Percentiles rank a stretch among this genome's conserved stretches.
These are phyloP conservation scores for Hirsutella rhossiliensis DNA, from an alignment of 2,329 filamentous ascomycete genomes.

Conservation along the genomic window DNA sequence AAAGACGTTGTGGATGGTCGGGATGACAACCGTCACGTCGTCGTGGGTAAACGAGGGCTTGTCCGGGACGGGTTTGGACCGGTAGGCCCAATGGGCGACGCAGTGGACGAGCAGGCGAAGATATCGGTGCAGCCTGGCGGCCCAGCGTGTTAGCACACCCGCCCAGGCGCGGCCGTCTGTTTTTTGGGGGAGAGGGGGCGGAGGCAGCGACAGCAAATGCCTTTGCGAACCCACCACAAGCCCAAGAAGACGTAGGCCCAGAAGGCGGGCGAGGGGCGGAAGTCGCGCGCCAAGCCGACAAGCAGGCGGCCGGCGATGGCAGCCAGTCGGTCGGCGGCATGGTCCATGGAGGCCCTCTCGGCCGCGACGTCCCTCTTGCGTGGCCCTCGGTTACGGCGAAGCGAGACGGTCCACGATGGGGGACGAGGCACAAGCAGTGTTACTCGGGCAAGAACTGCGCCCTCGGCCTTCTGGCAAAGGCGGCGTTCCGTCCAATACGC, in stretches of 20 bases:
- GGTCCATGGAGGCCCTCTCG: neutral
- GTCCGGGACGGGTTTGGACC: conserved; percentile 68
- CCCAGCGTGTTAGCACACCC: neutral
- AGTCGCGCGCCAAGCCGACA: conserved; percentile 12
- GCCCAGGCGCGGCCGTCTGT: too few relatives aligned
- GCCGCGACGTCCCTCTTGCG: neutral
- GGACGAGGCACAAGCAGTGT: too few relatives aligned
- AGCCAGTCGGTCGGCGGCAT: conserved; percentile 3
- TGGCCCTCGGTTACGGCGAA: too few relatives aligned
- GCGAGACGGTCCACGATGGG: too few relatives aligned
- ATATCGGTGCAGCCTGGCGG: conserved; percentile 73
- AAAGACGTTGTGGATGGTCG: conserved; percentile 79
- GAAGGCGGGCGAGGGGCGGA: conserved; percentile 31
- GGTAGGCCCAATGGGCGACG: conserved; percentile 76
- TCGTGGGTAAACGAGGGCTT: conserved; percentile 68
- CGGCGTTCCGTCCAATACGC: too few relatives aligned
- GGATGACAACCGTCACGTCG: conserved; percentile 90
- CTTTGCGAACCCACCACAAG: conserved; percentile 32
- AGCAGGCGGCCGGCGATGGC: conserved; percentile 4
- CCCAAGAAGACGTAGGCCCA: conserved; percentile 31
- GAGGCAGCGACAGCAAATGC: neutral
- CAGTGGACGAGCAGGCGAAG: conserved; percentile 75
- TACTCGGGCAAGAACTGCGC: too few relatives aligned
- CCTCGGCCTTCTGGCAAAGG: too few relatives aligned
- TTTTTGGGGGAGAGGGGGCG: too few relatives aligned